Base-by-base conservation (phyloP, 208 protist species). In the Leishmania gerbilli region DNA sequence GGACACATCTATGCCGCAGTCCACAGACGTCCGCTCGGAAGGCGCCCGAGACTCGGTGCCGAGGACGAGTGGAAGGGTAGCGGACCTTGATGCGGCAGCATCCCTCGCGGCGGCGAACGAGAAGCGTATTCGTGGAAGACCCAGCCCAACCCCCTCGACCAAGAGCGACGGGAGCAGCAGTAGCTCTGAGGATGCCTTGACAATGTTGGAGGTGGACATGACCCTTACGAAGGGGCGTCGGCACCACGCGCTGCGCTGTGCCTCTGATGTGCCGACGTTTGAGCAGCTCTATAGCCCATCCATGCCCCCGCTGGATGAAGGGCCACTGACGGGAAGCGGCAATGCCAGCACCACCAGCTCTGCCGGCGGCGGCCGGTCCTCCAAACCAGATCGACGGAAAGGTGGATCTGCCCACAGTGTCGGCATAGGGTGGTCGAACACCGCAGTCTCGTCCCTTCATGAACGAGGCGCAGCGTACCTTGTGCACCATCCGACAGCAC, bases 171-270 rank as follows among this genome's bases (percentile, higher is more conserved):
- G 42, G 27, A 64, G 27, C 37, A 67, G 60, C 62, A 79, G 76
- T 24, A 58, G 76, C 31, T 85, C 80, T 17, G 84, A 89, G 31
- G 89, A 91, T 49, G 90, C 82, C 7, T 77, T 92, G 67, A 80
- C 74, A 24, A 85, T 71, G 24, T 67, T 95, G 74, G 89, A 94
- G 71, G 42, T n/a, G 49, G 91, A 92, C 71, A 84, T 96, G 65
- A 40, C 67, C 0, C 71, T 82, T 11, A 93, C 91, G 7, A 65
- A 74, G 74, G 42, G 49, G 8, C 80, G 89, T 6, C 88, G 93
- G 24, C 62, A 56, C 37, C 62, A 62, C 15, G 87, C 90, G 27
- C 72, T 94, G 24, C 74, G 83, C 21, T 81, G 75, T 3, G 45
- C 65, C 31, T 37, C 56, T 15, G 47, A 27, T 24, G 80, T 79